These are phyloP conservation scores for Acanthamoeba castellanii DNA, from an alignment of 208 protist species.

Conservation along the genomic window DNA sequence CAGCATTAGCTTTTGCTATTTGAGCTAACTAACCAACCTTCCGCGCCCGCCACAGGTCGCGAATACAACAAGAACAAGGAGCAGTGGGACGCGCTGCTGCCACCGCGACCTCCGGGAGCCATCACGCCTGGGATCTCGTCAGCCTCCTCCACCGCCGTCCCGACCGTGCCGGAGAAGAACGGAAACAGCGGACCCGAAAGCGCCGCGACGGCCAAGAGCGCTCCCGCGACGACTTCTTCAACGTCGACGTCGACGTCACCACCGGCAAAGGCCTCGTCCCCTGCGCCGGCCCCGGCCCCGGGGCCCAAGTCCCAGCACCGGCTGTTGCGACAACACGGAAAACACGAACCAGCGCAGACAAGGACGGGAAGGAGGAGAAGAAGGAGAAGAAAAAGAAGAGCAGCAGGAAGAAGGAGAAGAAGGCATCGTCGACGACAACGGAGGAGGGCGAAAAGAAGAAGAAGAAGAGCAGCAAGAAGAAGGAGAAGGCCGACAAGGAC, in stretches of 20 bases:
- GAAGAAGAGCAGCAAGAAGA: not conserved
- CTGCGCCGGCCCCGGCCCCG: no score
- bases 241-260: not conserved
- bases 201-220: not conserved
- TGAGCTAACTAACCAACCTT: not conserved
- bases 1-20: no score
- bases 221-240: not conserved
- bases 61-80: conserved; percentile 58
- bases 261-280: no score
- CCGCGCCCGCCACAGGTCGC: not conserved
- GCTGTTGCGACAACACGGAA: no score
- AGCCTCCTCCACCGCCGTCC: not conserved
- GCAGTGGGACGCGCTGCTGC: conserved; percentile 52
- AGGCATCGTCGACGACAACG: not conserved
- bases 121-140: not conserved
- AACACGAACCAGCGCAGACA: not conserved
- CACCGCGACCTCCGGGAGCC: not conserved
- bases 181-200: not conserved
- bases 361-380: not conserved
- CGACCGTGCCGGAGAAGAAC: not conserved
- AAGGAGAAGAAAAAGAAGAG: not conserved
- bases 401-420: not conserved
- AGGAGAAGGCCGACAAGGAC: not conserved
- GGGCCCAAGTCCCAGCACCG: no score
- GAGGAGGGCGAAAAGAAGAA: not conserved